These are phyloP conservation scores for Heterobasidion annosum DNA, from an alignment of 1,284 basidiomycete genomes.

Conservation along the genomic window DNA sequence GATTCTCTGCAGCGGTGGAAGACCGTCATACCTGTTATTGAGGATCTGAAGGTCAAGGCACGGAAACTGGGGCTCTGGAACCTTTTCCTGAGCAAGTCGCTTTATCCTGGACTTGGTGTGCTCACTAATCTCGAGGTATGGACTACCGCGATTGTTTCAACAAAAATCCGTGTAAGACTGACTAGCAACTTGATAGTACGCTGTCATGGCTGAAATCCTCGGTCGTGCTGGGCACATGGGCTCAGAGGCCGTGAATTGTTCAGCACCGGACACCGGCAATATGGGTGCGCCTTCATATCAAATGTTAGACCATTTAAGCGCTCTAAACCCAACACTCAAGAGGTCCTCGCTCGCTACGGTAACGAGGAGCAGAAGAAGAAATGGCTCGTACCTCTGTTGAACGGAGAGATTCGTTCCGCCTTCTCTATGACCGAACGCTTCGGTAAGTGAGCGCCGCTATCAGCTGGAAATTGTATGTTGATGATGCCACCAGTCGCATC, in stretches of 20 bases:
- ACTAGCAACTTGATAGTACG: slow-evolving; percentile 51
- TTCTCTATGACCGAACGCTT: slow-evolving; percentile 95
- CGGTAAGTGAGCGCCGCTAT: slow-evolving; percentile 35
- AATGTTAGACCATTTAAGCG: neutral
- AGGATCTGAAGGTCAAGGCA: slow-evolving; percentile 84
- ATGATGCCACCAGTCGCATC: slow-evolving; percentile 61
- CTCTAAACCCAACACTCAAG: slow-evolving; percentile 28
- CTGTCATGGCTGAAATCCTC: slow-evolving; percentile 92
- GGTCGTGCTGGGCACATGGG: slow-evolving; percentile 77
- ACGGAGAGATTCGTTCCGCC: slow-evolving; percentile 89
- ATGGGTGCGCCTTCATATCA: slow-evolving; percentile 54
- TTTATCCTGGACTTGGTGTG: slow-evolving; percentile 85
- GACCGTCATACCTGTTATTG: slow-evolving; percentile 73
- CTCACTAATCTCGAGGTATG: slow-evolving; percentile 87
- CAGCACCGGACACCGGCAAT: slow-evolving; percentile 93
- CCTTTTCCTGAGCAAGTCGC: slow-evolving; percentile 89
- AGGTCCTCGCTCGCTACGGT: slow-evolving; percentile 94
- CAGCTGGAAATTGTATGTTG: neutral
- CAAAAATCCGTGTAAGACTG: neutral
- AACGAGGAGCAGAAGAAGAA: slow-evolving; percentile 83
- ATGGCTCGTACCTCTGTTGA: slow-evolving; percentile 84
- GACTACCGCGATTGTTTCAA: neutral
- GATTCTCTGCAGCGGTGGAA: slow-evolving; percentile 80
- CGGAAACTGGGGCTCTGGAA: slow-evolving; percentile 92
- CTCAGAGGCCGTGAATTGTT: slow-evolving; percentile 86